Base-by-base conservation (phyloP, 768 basidiomycete species). In the Suillus ampliporus region DNA sequence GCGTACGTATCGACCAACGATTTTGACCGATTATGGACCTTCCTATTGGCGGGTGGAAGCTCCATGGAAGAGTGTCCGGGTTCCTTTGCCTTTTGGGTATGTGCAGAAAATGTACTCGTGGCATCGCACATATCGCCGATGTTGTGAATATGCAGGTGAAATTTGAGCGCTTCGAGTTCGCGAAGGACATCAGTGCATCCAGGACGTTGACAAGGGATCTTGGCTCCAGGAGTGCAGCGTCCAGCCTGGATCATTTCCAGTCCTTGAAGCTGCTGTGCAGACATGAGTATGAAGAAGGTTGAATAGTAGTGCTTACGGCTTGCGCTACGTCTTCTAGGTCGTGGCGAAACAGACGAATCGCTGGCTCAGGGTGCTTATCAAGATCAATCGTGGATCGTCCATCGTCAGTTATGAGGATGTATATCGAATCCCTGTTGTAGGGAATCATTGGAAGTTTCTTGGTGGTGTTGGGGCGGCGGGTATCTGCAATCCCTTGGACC, bases 101-200 rank as follows among this genome's bases (percentile, higher is more conserved):
- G 10, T 1, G 37, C 40, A 11, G 57, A 52, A 44, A 35, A 28
- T 10, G 26, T 5, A 28, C 43, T 40, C 19, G 8, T 34, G 40
- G 17, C 37, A 35, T 64, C 60, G 9, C 52, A n/a, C 7, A 13
- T 28, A 58, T 84, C 82, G 35, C 79, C 75, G 37, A 86, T 80
- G 65, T 85, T 82, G 70, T 86, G 86, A 52, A 86, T 83, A 64
- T 87, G 84, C 26, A 86, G 71, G 67, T 86, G 86, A 67, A 77
- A 83, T 66, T 80, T 80, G 54, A 86, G 76, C 21, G 82, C 80
- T 64, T 78, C 78, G 59, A 79, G 75, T 54, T 76, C 74, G 5
- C 72, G 70, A 23, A 86, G 67, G 9, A 77, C 74, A 71, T 84
- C 79, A 15, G 66, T 65, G 68, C 86, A 86, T 34, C 78, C 83